Base-by-base conservation (phyloP, 371 early-diverging fungal species). In the Mucor circinelloides region DNA sequence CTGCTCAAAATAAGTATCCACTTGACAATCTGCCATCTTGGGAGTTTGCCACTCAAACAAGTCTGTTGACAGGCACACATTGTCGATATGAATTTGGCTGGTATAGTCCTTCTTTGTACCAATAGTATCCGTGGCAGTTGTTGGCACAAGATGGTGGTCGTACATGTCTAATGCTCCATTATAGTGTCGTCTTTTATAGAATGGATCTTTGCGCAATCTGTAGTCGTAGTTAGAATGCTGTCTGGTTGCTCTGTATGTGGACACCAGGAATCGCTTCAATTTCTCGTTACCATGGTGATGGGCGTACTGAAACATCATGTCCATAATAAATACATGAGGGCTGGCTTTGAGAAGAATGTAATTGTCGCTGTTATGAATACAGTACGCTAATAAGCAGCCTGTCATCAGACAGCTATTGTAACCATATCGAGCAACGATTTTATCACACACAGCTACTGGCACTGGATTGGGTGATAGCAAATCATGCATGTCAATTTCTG, bases 301-400 rank as follows among this genome's bases (percentile, higher is more conserved):
- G 17, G 59, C 59, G 38, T 59, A 27, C 27, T 59, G 59, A 19
- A 59, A 40, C 59, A 59, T 59, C 0, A 12, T 25, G 6, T 59
- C 59, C 59, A 59, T 59, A 23, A 59, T 59, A 27, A 28, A 59
- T 15, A 59, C 25, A 9, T 55, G 27, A 55, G 6, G 15, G 31
- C 32, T 58, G 19, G 21, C 8, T 40, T 59, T 34, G 21, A 59
- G 27, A 7, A 12, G 27, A 25, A 9, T 40, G 4, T 40, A 59
- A 28, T 59, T 19, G 21, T 59, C 59, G 25, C 40, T 36, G 23
- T 59, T 59, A 27, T 59, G 59, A 15, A 59, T 59, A 23, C 59
- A 59, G 23, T 59, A 59, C 6, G 59, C 59, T 23, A 59, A 40
- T 3, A 59, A 27, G 6, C 38, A 38, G 7, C 59, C 59, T 15